phyloP scores from a whole-genome alignment of 139 green algal species.

The Edaphochlamys debaryana region DNA sequence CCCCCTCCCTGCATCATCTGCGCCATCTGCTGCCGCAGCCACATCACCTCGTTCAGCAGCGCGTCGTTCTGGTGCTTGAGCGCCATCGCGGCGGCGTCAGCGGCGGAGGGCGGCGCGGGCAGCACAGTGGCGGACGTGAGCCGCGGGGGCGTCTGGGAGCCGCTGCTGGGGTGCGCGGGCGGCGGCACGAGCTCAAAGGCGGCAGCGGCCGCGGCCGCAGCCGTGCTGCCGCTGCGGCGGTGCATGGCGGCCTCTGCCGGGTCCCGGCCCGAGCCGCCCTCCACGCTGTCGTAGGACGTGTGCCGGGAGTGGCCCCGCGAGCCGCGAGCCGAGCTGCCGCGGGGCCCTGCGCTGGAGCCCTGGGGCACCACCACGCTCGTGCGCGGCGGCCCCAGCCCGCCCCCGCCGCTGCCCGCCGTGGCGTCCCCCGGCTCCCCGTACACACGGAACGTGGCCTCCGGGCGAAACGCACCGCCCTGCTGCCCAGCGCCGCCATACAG shows the following conservation, averaged over 20 bases:
- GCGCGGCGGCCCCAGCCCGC: no score
- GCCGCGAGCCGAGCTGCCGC: neutral
- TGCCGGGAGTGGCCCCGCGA: constrained; percentile 25
- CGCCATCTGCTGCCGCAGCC: constrained; percentile 20
- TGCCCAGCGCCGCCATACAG: neutral
- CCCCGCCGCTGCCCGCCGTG: no score
- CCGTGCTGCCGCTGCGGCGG: neutral
- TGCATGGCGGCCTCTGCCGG: neutral
- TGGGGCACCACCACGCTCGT: neutral
- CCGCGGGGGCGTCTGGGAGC: neutral
- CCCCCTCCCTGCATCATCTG: no score
- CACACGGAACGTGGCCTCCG: neutral
- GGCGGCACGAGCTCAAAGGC: neutral
- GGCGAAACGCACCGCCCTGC: neutral
- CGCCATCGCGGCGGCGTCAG: neutral
- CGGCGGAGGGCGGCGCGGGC: neutral
- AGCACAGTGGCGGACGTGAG: neutral
- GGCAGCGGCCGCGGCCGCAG: neutral
- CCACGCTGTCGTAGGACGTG: constrained; percentile 25
- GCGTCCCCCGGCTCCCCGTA: neutral
- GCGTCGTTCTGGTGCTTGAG: constrained; percentile 35
- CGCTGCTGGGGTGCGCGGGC: neutral
- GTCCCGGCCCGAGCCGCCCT: neutral
- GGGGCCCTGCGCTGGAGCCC: neutral
- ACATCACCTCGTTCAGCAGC: constrained; percentile 7